Base-by-base conservation (phyloP, 2,329 filamentous ascomycete genomes). In the Talaromyces sp. region DNA sequence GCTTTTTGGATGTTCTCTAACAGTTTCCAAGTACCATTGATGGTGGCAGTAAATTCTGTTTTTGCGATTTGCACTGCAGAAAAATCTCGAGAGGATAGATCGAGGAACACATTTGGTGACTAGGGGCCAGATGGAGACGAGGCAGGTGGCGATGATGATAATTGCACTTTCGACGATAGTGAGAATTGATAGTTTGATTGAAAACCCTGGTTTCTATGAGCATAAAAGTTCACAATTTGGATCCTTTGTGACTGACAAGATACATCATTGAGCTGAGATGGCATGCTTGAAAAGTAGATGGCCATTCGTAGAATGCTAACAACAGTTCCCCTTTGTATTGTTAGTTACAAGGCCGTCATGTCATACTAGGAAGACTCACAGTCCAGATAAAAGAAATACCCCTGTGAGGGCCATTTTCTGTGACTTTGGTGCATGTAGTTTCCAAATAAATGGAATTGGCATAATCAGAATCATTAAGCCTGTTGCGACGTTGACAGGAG, bases 111-210 rank as follows among this genome's bases (percentile, higher is more conserved):
- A 29, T 1, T 49, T 51, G 17, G 41, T 46, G 30, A 62, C 35
- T 6, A 65, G 47, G 11, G 63, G 60, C 62, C 63, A 63, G 39
- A 61, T 63, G 2, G 54, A 51, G 9, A 59, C 50, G 3, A 65
- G 55, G 39, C 62, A 65, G 2, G 58, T 51, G 6, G 62, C 56
- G 40, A 63, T 60, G 30, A 65, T 57, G 4, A 65, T 57, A n/a
- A 62, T 42, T 0, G 44, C 66, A 4, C 57, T 51, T 49, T 64
- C 63, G 3, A 63, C 22, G 5, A 60, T 41, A 8, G 60, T 57
- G 37, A 54, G 47, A n/a, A 65, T 57, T 8, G 54, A 57, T 2
- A 64, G 49, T 22, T 57, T 55, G 16, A 60, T 37, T 0, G 60
- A 60, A 29, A 54, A 47, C 60, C 55, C 61, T 65, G 40, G 17